phyloP scores from a whole-genome alignment of 441 rosid species.

The Adansonia madagascariensis region DNA sequence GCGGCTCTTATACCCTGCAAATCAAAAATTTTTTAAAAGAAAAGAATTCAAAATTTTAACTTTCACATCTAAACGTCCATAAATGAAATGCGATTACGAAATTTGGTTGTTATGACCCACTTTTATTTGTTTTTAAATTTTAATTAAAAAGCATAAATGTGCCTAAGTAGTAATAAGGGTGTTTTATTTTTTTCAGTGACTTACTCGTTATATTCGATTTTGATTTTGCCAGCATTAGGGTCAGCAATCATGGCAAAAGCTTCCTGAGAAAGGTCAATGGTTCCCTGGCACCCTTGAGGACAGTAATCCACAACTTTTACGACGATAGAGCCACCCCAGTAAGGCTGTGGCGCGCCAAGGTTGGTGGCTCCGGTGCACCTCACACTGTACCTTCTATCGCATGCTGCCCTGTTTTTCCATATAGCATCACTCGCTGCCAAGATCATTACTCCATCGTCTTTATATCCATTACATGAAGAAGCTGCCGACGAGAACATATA shows the following conservation, averaged over 20 bases:
- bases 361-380: background rate
- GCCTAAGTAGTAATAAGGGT: background rate
- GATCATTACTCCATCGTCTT: conserved; percentile 20
- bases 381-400: background rate
- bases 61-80: too few species aligned
- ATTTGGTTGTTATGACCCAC: too few species aligned
- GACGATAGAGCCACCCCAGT: background rate
- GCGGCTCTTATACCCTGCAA: background rate
- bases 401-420: background rate
- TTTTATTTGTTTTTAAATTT: too few species aligned
- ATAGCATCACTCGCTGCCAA: conserved; percentile 31
- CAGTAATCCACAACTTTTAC: background rate
- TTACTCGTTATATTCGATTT: background rate
- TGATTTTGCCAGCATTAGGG: conserved; percentile 1
- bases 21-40: background rate
- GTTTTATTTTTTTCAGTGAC: background rate
- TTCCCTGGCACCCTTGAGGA: background rate
- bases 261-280: background rate
- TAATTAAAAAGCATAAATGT: too few species aligned
- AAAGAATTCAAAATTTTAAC: too few species aligned
- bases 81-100: too few species aligned
- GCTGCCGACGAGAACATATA: too few species aligned
- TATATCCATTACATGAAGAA: too few species aligned
- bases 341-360: background rate
- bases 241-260: conserved; percentile 11